Base-by-base conservation (phyloP, 805 yeast species). In the Candida nitratophila region DNA sequence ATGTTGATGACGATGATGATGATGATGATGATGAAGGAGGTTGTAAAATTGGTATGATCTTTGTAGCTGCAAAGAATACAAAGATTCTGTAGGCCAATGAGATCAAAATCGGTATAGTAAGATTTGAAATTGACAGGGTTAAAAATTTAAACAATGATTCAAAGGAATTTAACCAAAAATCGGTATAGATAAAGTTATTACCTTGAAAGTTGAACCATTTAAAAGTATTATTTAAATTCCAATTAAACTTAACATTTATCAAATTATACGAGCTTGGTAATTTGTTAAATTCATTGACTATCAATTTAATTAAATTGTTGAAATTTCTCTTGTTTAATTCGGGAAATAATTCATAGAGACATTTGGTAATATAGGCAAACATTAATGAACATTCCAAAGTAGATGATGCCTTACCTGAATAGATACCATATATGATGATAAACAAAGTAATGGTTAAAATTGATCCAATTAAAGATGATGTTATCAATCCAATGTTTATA, bases 281-380 rank as follows among this genome's bases (percentile, higher is more conserved):
- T 38, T 60, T 64, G 29, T 58, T 59, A 43, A 64, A 63, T 46
- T 64, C 69, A 34, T 52, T 55, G 56, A 64, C 54, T n/a, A 65
- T 54, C 35, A 64, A 64, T 41, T 65, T 63, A 29, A 64, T 52
- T 47, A 65, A 49, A 20, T 49, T 50, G 36, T 60, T 57, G 38
- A 65, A 55, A 47, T 64, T 64, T 42, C 57, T 52, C 43, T 79
- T 77, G 8, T 90, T 83, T 50, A 91, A 73, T 53, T 86, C 89
- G 1, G 98, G 96, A 55, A 91, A 88, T 3, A 96, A 80, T 59
- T 90, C 95, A 62, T 93, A 93, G 48, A 90, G 79, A 55, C 96
- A 88, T 59, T 95, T 85, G 26, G 93, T 96, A 48, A 91, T 82
- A 63, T 93, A 93, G 9, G 95, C 91, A 59, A 89, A 81, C 55